These are phyloP conservation scores for Piloderma croceum DNA, from an alignment of 768 basidiomycete species.

Conservation along the genomic window DNA sequence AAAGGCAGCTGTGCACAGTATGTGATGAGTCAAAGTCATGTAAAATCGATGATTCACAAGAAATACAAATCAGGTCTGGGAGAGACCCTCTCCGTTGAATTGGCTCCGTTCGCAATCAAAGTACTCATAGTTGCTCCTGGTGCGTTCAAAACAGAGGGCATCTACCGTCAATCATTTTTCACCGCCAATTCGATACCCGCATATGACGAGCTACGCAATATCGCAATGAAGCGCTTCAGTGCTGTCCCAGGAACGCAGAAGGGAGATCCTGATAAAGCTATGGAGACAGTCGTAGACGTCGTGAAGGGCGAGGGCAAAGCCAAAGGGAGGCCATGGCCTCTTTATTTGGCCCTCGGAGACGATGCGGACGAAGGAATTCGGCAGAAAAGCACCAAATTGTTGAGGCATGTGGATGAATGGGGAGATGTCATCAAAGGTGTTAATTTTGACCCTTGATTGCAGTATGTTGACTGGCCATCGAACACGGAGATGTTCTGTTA, in stretches of 20 bases:
- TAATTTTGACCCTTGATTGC: not conserved
- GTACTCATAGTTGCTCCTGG: conserved; percentile 56
- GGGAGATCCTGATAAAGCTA: conserved; percentile 56
- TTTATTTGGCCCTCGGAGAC: conserved; percentile 20
- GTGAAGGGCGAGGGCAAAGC: conserved; percentile 32
- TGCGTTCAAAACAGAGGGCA: conserved; percentile 55
- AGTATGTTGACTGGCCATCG: no score
- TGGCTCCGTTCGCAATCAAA: conserved; percentile 51
- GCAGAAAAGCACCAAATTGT: conserved; percentile 14
- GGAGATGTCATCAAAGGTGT: conserved; percentile 18
- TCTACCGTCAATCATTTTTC: conserved; percentile 37
- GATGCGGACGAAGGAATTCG: conserved; percentile 25
- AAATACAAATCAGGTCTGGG: conserved; percentile 39
- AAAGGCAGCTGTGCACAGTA: conserved; percentile 57
- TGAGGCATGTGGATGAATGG: conserved; percentile 27
- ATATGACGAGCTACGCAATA: conserved; percentile 41
- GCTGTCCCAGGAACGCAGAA: conserved; percentile 38
- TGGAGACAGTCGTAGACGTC: conserved; percentile 43
- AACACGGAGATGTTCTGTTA: no score
- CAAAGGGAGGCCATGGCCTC: conserved; percentile 20
- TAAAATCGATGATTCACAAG: no score
- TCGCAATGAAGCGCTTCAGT: conserved; percentile 25
- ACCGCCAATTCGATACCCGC: conserved; percentile 38
- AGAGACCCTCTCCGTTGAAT: conserved; percentile 49
- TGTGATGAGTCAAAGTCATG: conserved; percentile 8